phyloP scores from a whole-genome alignment of 73 alveolate genomes.

The Breviolum minutum region DNA sequence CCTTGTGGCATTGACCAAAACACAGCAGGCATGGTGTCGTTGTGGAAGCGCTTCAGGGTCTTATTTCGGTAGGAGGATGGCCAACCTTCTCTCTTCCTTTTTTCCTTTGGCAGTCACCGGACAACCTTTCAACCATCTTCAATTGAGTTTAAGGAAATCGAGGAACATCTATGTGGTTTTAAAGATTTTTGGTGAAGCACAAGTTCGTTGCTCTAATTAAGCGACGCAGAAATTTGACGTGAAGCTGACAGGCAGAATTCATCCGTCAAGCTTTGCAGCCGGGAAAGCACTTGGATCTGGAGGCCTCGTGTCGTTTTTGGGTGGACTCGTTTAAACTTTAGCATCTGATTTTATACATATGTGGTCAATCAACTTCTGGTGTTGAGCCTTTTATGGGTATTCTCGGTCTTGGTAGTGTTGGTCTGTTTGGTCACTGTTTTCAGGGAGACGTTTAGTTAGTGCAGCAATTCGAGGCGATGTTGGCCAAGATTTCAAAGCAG shows the following conservation, averaged over 20 bases:
- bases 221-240: too few relatives aligned
- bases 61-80: neutral
- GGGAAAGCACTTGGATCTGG: conserved; percentile 56
- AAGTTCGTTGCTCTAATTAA: too few relatives aligned
- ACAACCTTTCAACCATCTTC: too few relatives aligned
- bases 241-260: conserved; percentile 4
- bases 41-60: too few relatives aligned
- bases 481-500: conserved; percentile 64
- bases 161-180: too few relatives aligned
- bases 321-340: neutral
- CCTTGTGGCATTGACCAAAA: conserved; percentile 15
- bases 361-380: neutral
- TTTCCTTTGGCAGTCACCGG: too few relatives aligned
- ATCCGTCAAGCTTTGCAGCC: conserved; percentile 18
- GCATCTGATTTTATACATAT: neutral
- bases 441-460: neutral
- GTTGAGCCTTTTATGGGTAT: neutral
- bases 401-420: neutral
- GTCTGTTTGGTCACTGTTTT: neutral
- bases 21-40: neutral
- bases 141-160: too few relatives aligned
- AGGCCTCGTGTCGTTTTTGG: neutral
- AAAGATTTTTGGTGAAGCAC: too few relatives aligned
- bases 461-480: conserved; percentile 32
- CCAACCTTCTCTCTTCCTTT: neutral